Evolutionary conservation across 2,329 filamentous ascomycete genomes (phyloP), one percentile per base, ranked within the genome.

Genomic region (Fusarium chaquense): DNA sequence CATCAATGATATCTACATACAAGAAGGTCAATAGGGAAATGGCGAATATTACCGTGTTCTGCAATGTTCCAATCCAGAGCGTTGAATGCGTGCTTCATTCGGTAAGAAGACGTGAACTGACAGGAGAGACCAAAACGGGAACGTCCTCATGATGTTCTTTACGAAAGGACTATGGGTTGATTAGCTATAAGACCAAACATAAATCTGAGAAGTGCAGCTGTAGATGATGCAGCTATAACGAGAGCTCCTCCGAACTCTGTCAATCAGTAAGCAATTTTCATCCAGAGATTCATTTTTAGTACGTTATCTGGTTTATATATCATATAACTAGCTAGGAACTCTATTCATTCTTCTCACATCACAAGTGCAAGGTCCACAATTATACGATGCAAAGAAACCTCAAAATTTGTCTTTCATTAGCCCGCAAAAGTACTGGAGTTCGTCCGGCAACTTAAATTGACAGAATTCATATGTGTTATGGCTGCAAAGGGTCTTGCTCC

Each of bases 221-320:
- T 93, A 38, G 91, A 92, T 44, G 92, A 91, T 3, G 92, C 95
- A 2, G 90, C 92, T 6, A 92, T 94, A 60, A 94, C 89, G 28
- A 94, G 80, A 76, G 95, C 92, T 22, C 90, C 86, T 76, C 90
- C 90, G 73, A 93, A 76, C 65, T 87, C 86, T 72, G 1, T 0
- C 3, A 6, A 7, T 5, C n/a, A 2, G 3, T 67, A 2, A 70
- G 38, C 11, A 1, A 12, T 18, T 5, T 12, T 35, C 6, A 3
- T 6, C 1, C 13, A 0, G 6, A 20, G 3, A 1, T 26, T 4
- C n/a, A 2, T 0, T 11, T 11, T 46, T 1, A 1, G 3, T 0
- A 3, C 9, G 2, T 46, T 18, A 61, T 62, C 69, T 26, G 73
- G 68, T 73, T 82, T 76, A 67, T 82, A 81, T 78, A 71, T 73